phyloP scores from a whole-genome alignment of 257 asterid genomes.

The Solanum phureja region DNA sequence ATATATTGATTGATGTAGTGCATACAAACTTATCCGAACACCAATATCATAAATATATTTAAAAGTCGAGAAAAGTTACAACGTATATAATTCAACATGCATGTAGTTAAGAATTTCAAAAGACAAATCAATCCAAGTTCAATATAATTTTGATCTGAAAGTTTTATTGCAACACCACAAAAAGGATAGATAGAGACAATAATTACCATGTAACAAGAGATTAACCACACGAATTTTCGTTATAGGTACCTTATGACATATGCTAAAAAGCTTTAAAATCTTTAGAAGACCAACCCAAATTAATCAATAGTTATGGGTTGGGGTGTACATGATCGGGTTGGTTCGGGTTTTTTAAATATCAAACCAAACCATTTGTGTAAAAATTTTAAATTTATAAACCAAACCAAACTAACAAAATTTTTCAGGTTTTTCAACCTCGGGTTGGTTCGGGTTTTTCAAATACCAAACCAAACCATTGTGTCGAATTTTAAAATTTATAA shows the following conservation, averaged over 20 bases:
- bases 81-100: background rate
- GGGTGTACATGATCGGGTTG: no score
- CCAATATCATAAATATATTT: background rate
- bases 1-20: background rate
- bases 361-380: no score
- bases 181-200: background rate
- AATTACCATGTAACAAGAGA: background rate
- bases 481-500: no score
- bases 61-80: rapidly evolving
- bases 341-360: no score
- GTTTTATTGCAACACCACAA: background rate
- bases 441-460: no score
- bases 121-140: no score
- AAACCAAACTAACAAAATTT: no score
- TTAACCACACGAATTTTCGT: background rate
- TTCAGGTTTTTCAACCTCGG: no score
- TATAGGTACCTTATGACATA: background rate
- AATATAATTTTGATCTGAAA: no score
- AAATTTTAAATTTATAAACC: no score
- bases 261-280: background rate
- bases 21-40: background rate
- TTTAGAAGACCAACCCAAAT: background rate
- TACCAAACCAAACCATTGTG: no score
- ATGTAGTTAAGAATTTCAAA: background rate
- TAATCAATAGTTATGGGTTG: background rate